Base-by-base conservation (phyloP, 225 moss, liverwort and hornwort species). In the Physcomitrium patens region DNA sequence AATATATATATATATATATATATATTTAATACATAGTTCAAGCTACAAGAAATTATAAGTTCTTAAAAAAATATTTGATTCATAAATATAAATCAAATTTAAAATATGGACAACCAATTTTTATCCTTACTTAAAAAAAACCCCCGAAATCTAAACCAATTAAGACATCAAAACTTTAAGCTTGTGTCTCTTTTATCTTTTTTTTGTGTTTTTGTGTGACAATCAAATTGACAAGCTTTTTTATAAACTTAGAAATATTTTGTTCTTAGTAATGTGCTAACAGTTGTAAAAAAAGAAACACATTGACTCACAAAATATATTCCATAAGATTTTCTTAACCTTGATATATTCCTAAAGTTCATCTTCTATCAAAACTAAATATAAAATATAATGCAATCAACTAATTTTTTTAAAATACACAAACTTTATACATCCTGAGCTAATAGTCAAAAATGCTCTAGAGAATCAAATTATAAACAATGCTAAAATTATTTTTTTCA, bases 101-200 rank as follows among this genome's bases (percentile, higher is more conserved):
- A 79, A 17, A 99, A 87, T 84, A 91, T 89, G 31, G 93, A 81
- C 28, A 95, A 91, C 93, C 93, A 99, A 62, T 91, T 99, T 78
- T 93, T 95, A 68, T 95, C 83, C 79, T 99, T 93, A 23, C 95
- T 91, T 44, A 83, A 49, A 43, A 93, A 88, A 19, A 92, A 83
- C 3, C 3, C 57, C 76, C 82, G 59, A 78, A 65, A 77, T 82
- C 95, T 59, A 73, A 82, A 62, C 80, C 84, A 54, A 91, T 93
- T 42, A 99, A 89, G 17, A 91, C 86, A 86, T 95, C 99, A 43
- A 99, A 89, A 60, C 86, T 86, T 81, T 93, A 93, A 31, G 90
- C 5, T 37, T 76, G 84, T 83, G 69, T 81, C 91, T 62, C 83
- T 63, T 67, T 93, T n/a, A n/a, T n/a, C n/a, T n/a, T n/a, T n/a